phyloP scores from a whole-genome alignment of 2,329 filamentous ascomycete species.

The Scedosporium dehoogii region DNA sequence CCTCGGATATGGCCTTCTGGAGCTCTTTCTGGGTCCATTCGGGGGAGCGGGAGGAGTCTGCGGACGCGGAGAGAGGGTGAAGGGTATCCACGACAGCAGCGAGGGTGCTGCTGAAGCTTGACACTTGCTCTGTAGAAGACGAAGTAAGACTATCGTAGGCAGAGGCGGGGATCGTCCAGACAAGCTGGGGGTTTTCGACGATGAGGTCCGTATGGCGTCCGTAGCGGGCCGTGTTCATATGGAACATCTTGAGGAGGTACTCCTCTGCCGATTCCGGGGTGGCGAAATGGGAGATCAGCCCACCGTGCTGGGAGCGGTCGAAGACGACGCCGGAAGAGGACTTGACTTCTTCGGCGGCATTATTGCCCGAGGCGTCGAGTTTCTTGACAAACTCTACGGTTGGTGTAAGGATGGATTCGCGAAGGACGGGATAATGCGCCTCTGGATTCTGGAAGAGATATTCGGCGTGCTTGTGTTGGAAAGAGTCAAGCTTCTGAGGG shows the following conservation, averaged over 20 bases:
- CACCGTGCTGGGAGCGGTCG: background rate
- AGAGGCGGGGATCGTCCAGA: slow-evolving; percentile 24
- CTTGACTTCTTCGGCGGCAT: background rate
- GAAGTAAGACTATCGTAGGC: slow-evolving; percentile 15
- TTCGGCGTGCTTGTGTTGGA: slow-evolving; percentile 59
- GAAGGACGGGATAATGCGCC: background rate
- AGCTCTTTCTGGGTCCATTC: slow-evolving; percentile 12
- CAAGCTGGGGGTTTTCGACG: slow-evolving; percentile 24
- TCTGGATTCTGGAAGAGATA: slow-evolving; percentile 17
- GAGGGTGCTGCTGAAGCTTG: slow-evolving; percentile 7
- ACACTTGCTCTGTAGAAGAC: background rate
- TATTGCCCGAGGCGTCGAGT: background rate
- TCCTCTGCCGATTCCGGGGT: background rate
- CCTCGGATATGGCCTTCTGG: slow-evolving; percentile 15
- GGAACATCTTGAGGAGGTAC: slow-evolving; percentile 8
- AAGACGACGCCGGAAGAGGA: background rate
- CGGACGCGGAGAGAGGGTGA: background rate
- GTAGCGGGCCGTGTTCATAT: slow-evolving; percentile 8
- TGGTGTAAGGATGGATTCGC: background rate
- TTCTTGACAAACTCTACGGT: background rate
- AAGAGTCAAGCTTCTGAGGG: slow-evolving; percentile 66
- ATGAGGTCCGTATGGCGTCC: slow-evolving; percentile 12
- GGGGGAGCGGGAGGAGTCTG: slow-evolving; percentile 14
- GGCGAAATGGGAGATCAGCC: background rate
- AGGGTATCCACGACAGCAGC: slow-evolving; percentile 1